Evolutionary conservation across 768 basidiomycete genomes (phyloP), one percentile per base, ranked within the genome.

Genomic region (Tulasnella calospora): DNA sequence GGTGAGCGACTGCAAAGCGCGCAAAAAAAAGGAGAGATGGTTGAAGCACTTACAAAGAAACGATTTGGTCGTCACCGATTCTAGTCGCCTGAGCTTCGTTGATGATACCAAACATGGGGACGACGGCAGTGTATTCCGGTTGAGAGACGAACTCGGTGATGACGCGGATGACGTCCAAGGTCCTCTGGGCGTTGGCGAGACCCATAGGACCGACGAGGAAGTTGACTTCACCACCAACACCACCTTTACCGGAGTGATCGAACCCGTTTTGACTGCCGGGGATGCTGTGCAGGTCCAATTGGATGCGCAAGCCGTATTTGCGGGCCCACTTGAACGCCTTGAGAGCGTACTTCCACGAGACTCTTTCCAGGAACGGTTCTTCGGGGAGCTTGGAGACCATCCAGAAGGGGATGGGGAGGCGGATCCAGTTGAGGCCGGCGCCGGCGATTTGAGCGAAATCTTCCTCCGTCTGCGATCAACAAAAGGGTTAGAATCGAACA

Each of bases 301-400:
- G 94, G 82, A 99, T 94, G 73, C 97, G 91, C 73, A 99, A 81
- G 10, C 97, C 97, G 83, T 99, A 99, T 85, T 99, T 99, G 78
- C 97, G 90, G 8, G 94, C 94, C 97, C 97, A 99, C 79, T 90
- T 86, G 80, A 99, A 89, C 13, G 95, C 94, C 85, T 97, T 96
- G 74, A 98, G 86, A 86, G 97, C 94, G 85, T 98, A 97, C 78
- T 83, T 90, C 97, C 97, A 99, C 9, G 90, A 89, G 0, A 91
- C 90, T 81, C 91, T 89, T 3, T 90, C 85, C 23, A 98, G 87
- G 85, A 93, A 99, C 0, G 95, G 94, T 84, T 99, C 98, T 36
- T 86, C 88, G 33, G 86, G 85, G 55, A 90, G 88, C 5, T 89
- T 90, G 82, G 96, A 95, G 80, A 99, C 92, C 2, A 94, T 94